A percentile compares a stretch with the other conserved stretches of the same genome.
phyloP scores from a whole-genome alignment of 805 yeast genomes.

The Wickerhamiella domercqiae region DNA sequence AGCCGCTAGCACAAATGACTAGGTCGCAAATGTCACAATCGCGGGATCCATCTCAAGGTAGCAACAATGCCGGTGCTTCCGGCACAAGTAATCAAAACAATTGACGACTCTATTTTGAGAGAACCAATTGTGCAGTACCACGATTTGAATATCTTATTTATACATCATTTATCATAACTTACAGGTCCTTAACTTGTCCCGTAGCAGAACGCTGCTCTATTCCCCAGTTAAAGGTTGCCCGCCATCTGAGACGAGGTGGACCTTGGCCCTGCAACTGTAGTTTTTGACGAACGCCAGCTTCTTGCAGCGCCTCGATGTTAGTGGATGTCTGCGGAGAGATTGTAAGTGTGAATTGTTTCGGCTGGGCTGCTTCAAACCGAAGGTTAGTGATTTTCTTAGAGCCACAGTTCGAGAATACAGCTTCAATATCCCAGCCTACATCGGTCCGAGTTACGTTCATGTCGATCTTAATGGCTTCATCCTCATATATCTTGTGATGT shows the following conservation, averaged over 20 bases:
- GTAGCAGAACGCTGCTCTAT: conserved; percentile 25
- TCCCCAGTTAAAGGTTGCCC: conserved; percentile 38
- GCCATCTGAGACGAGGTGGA: conserved; percentile 63
- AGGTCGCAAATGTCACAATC: too few species aligned
- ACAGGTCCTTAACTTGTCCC: conserved; percentile 31
- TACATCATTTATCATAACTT: too few species aligned
- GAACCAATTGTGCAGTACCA: too few species aligned
- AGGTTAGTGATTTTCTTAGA: conserved; percentile 33
- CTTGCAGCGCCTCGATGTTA: conserved; percentile 32
- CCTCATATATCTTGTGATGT: conserved; percentile 13
- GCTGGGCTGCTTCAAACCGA: conserved; percentile 54
- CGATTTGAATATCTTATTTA: too few species aligned
- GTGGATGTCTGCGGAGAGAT: conserved; percentile 50
- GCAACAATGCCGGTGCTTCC: conserved; percentile 5
- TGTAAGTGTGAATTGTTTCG: conserved; percentile 42
- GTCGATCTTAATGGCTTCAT: conserved; percentile 34
- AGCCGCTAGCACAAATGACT: conserved; percentile 3
- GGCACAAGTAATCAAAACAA: too few species aligned
- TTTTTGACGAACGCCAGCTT: conserved; percentile 39
- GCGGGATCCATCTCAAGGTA: conserved; percentile 1
- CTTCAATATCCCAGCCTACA: conserved; percentile 30
- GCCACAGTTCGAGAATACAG: conserved; percentile 37
- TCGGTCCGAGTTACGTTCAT: conserved; percentile 28
- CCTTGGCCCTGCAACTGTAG: conserved; percentile 24
- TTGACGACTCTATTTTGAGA: too few species aligned